Evolutionary conservation across 2,329 filamentous ascomycete species (phyloP).

Genomic region (Biscogniauxia sp.): DNA sequence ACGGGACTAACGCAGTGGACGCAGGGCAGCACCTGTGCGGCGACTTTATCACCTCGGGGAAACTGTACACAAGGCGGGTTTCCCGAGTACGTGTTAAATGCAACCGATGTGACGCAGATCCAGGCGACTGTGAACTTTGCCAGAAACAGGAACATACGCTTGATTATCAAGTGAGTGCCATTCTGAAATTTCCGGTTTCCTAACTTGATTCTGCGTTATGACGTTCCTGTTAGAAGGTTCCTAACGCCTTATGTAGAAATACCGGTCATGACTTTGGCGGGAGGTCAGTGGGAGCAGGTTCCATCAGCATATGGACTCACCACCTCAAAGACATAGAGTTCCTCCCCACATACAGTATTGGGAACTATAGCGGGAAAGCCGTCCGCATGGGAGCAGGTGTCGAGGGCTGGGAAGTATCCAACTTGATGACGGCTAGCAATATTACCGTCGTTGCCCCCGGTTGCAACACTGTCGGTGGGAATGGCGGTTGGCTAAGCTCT

Average conservation of each 20-base stretch:
- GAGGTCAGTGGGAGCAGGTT: slow-evolving; percentile 44
- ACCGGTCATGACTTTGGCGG: slow-evolving; percentile 48
- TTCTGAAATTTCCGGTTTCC: background rate
- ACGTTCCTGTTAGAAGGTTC: slow-evolving; percentile 20
- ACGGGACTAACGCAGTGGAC: slow-evolving; percentile 31
- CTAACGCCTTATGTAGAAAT: slow-evolving; percentile 38
- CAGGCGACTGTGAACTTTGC: slow-evolving; percentile 36
- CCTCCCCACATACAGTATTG: slow-evolving; percentile 31
- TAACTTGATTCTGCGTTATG: background rate
- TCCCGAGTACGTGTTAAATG: slow-evolving; percentile 37
- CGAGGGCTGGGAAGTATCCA: slow-evolving; percentile 34
- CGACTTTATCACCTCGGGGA: slow-evolving; percentile 20
- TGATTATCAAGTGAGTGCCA: slow-evolving; percentile 35
- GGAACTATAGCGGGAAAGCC: slow-evolving; percentile 34
- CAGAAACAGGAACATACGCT: slow-evolving; percentile 34
- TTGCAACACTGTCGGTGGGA: slow-evolving; percentile 36
- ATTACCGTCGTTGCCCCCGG: slow-evolving; percentile 32
- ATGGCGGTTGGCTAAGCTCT: slow-evolving; percentile 50
- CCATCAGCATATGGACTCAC: slow-evolving; percentile 49
- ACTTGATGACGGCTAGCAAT: slow-evolving; percentile 30
- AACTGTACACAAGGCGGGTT: slow-evolving; percentile 36
- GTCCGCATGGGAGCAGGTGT: slow-evolving; percentile 38
- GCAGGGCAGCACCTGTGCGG: slow-evolving; percentile 33
- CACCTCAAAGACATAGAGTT: slow-evolving; percentile 42
- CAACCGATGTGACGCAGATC: slow-evolving; percentile 34